Evolutionary conservation across 805 yeast species (phyloP), one percentile per base, ranked within the genome.

Genomic region (Metschnikowia henanensis): DNA sequence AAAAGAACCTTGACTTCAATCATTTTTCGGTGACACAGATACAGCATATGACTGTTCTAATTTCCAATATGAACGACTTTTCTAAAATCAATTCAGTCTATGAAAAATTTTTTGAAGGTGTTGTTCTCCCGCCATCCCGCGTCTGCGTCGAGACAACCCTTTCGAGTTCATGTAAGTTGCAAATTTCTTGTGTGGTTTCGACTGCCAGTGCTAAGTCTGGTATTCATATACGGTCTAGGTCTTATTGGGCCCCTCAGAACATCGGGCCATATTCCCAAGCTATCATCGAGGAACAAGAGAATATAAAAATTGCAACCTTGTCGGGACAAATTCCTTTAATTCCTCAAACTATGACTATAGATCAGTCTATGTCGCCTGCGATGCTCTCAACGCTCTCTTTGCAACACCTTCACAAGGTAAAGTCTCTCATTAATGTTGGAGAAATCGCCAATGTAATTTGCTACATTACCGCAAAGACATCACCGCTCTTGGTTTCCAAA

Each of bases 221-320:
- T 0, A 68, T 92, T 13, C 98, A 94, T 58, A 89, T 94, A 7
- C 92, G 94, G 55, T 90, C 97, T 1, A 74, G 91, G 46, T 90
- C 97, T 31, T 91, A 87, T 61, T 94, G 99, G 99, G 98, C 97
- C 0, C 99, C 99, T 0, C 92, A 96, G 29, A 94, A 94, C 53
- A 94, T 94, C 35, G 99, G 99, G 0, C 99, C 99, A 0, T 94
- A 94, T 60, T 92, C 99, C 0, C 99, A 94, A 63, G 78, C 91
- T 0, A 79, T 82, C 9, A 62, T 76, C 4, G 82, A 80, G 49
- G 59, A 59, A 16, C 46, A 46, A 12, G 46, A 46, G 2, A 41
- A 41, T 8, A 77, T 80, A 43, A 64, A 73, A 21, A 62, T 81
- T 6, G 82, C 84, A 2, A 71, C 75, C 29, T 61, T 91, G 10